phyloP scores from a whole-genome alignment of 1,139 yeast species.

The Zygosaccharomyces sapae region DNA sequence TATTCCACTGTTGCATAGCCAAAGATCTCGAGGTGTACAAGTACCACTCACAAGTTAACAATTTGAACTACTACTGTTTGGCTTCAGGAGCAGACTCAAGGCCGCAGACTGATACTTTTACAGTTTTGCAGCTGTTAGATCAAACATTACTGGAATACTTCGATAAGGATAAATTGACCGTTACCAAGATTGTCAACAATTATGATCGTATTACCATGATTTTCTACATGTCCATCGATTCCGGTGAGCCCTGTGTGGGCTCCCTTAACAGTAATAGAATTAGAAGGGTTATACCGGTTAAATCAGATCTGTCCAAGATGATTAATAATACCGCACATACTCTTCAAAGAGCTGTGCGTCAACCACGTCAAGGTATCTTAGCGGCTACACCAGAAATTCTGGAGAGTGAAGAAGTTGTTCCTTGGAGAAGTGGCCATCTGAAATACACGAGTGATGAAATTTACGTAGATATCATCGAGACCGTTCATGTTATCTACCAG shows the following conservation, averaged over 20 bases:
- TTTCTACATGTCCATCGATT: slow-evolving; percentile 54
- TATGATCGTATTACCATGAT: slow-evolving; percentile 31
- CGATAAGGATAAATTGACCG: slow-evolving; percentile 29
- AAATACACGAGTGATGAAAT: slow-evolving; percentile 72
- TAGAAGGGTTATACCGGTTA: slow-evolving; percentile 65
- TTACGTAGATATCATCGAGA: slow-evolving; percentile 71
- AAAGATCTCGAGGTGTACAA: slow-evolving; percentile 25
- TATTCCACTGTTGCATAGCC: slow-evolving; percentile 19
- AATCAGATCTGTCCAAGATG: slow-evolving; percentile 41
- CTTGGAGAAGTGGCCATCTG: slow-evolving; percentile 72
- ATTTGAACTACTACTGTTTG: slow-evolving; percentile 29
- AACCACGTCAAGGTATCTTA: slow-evolving; percentile 8
- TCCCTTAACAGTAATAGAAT: slow-evolving; percentile 58
- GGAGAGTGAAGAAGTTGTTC: slow-evolving; percentile 39
- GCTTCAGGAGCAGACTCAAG: slow-evolving; percentile 11
- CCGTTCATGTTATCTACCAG: slow-evolving; percentile 41
- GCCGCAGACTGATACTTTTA: slow-evolving; percentile 19
- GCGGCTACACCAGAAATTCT: neutral
- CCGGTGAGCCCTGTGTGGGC: slow-evolving; percentile 67
- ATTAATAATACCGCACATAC: slow-evolving; percentile 40
- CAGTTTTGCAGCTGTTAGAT: slow-evolving; percentile 28
- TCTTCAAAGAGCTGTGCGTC: slow-evolving; percentile 25
- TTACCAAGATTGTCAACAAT: slow-evolving; percentile 29
- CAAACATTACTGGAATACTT: slow-evolving; percentile 28
- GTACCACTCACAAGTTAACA: slow-evolving; percentile 21